Percentiles rank a stretch among this genome's conserved stretches.
Conservation (phyloP, 2,329 filamentous ascomycete genomes). For the Colletotrichum coccodes region DNA sequence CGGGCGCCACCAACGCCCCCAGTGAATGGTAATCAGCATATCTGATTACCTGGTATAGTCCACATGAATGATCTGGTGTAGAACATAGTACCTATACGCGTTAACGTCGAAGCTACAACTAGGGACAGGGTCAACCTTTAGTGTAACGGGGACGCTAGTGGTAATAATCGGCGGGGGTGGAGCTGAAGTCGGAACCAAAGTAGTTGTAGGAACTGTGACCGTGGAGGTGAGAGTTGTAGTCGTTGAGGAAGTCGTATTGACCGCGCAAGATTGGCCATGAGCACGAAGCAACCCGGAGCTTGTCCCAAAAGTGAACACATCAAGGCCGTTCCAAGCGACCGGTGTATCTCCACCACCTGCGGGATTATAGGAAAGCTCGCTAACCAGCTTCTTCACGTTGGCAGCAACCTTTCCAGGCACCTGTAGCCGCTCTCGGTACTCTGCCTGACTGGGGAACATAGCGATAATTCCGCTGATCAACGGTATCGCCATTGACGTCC, state of each 20-base stretch:
- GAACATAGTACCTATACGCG: background rate
- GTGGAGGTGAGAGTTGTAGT: too few species aligned
- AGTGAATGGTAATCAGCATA: background rate
- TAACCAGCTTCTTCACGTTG: background rate
- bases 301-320: background rate
- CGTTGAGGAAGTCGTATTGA: background rate
- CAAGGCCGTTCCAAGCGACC: background rate
- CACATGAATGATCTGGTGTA: accelerated
- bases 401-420: background rate
- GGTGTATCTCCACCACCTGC: background rate
- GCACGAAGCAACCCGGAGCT: background rate
- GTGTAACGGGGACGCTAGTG: background rate
- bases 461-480: background rate
- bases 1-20: background rate
- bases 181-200: background rate
- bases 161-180: too few species aligned
- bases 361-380: background rate
- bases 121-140: background rate
- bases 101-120: background rate
- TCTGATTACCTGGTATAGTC: background rate
- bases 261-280: background rate
- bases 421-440: background rate
- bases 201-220: too few species aligned
- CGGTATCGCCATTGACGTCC: background rate
- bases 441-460: background rate